Evolutionary conservation across 139 green algal genomes (phyloP).

Genomic region (Micromonas pusilla): DNA sequence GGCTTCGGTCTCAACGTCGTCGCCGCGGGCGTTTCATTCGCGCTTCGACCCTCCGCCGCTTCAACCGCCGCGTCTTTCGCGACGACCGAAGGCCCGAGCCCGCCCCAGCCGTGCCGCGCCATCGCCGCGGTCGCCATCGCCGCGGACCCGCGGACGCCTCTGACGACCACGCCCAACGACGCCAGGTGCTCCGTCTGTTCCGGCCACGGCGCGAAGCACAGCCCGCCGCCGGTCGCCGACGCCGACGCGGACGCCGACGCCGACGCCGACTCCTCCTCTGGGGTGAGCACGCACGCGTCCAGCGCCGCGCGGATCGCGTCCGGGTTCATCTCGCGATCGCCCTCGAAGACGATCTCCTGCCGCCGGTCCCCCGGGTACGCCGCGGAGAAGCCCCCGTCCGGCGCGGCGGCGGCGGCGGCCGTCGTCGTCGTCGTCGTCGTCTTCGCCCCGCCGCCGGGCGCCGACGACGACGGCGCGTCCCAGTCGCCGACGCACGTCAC

Average conservation of each 20-base stretch:
- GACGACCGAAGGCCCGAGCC: neutral
- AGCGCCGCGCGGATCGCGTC: neutral
- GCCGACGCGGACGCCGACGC: neutral
- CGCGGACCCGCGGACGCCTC: neutral
- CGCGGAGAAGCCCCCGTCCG: neutral
- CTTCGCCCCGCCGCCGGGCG: neutral
- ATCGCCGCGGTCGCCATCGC: neutral
- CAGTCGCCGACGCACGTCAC: neutral
- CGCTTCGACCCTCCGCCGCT: neutral
- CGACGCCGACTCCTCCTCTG: neutral
- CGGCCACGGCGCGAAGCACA: neutral
- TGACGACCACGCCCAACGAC: neutral
- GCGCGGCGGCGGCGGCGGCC: neutral
- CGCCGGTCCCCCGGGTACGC: neutral
- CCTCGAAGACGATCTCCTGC: conserved; percentile 15
- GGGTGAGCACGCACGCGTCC: conserved; percentile 8
- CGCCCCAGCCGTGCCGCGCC: neutral
- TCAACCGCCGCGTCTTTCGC: neutral
- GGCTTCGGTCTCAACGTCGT: neutral
- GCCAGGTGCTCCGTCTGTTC: neutral
- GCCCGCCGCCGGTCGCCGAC: neutral
- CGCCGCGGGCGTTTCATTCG: neutral
- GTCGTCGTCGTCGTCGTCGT: neutral
- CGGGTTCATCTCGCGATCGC: neutral
- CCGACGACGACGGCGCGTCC: neutral